Conservation (phyloP, 306 rosid genomes). For the Morella rubra region DNA sequence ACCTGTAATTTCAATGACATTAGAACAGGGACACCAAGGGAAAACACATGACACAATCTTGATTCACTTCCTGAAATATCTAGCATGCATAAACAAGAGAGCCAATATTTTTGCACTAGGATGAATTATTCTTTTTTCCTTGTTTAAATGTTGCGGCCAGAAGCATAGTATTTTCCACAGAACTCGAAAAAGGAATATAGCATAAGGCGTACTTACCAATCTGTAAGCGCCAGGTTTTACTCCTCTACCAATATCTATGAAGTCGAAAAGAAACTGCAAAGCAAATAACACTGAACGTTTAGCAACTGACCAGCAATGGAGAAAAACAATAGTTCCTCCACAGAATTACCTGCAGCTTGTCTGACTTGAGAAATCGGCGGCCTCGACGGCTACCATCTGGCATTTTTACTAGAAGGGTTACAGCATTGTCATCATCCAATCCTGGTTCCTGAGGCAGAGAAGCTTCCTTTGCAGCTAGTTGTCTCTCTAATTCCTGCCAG, state of each 20-base stretch:
- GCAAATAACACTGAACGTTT: constrained; percentile 22
- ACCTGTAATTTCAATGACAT: constrained; percentile 52
- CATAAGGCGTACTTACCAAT: constrained; percentile 61
- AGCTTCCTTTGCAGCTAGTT: constrained; percentile 71
- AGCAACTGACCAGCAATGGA: constrained; percentile 15
- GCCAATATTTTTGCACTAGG: not conserved
- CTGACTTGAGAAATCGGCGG: constrained; percentile 82
- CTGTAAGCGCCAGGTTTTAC: constrained; percentile 82
- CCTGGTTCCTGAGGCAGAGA: constrained; percentile 82
- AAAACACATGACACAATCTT: not conserved
- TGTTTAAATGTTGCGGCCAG: not conserved
- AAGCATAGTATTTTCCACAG: not conserved
- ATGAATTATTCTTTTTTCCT: not conserved
- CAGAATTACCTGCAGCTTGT: constrained; percentile 72
- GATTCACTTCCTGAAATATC: not conserved
- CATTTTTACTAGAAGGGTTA: constrained; percentile 81
- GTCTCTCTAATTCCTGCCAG: constrained; percentile 78
- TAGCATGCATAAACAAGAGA: constrained; percentile 2
- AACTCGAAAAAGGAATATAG: constrained; percentile 11
- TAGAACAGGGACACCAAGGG: not conserved
- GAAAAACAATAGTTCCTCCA: not conserved
- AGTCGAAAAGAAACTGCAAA: constrained; percentile 80
- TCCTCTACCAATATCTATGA: constrained; percentile 75
- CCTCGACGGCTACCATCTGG: constrained; percentile 95
- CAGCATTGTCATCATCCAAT: constrained; percentile 65